Conservation (phyloP, 352 stramenopile genomes). For the Pythium phragmiticola region DNA sequence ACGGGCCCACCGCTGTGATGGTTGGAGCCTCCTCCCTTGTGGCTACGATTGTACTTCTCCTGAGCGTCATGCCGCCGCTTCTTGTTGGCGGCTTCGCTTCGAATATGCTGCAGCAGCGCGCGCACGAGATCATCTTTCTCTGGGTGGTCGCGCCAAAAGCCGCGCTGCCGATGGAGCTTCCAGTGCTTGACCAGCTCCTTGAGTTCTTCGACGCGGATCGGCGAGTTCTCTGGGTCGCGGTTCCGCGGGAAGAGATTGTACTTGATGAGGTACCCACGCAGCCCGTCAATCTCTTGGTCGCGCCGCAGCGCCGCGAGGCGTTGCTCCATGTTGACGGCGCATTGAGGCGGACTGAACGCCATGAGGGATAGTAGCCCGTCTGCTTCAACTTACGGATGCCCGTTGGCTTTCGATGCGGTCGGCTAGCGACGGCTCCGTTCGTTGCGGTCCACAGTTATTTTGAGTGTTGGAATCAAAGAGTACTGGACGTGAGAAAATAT, state of each 20-base stretch:
- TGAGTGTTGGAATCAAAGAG: too few species aligned
- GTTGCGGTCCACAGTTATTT: too few species aligned
- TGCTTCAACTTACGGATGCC: background rate
- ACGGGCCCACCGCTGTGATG: constrained; percentile 4
- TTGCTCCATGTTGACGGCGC: constrained; percentile 85
- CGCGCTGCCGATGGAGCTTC: constrained; percentile 87
- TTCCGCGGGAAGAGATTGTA: constrained; percentile 87
- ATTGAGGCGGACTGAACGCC: constrained; percentile 78
- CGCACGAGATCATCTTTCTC: constrained; percentile 90
- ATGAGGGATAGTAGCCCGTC: constrained; percentile 25
- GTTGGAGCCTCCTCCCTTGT: constrained; percentile 26
- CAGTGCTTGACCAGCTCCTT: constrained; percentile 92
- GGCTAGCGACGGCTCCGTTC: too few species aligned
- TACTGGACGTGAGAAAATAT: background rate
- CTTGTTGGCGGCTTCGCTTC: constrained; percentile 77
- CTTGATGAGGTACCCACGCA: constrained; percentile 85
- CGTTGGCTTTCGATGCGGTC: too few species aligned
- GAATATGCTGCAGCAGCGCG: constrained; percentile 83
- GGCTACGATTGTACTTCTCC: constrained; percentile 55
- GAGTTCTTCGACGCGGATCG: constrained; percentile 86
- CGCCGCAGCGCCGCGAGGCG: constrained; percentile 68
- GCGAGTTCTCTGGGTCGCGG: constrained; percentile 81
- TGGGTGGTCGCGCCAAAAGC: constrained; percentile 89
- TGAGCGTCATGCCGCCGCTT: constrained; percentile 77
- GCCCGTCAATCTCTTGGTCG: constrained; percentile 82